Evolutionary conservation across 768 basidiomycete genomes (phyloP).

Genomic region (Grammothele lineata): DNA sequence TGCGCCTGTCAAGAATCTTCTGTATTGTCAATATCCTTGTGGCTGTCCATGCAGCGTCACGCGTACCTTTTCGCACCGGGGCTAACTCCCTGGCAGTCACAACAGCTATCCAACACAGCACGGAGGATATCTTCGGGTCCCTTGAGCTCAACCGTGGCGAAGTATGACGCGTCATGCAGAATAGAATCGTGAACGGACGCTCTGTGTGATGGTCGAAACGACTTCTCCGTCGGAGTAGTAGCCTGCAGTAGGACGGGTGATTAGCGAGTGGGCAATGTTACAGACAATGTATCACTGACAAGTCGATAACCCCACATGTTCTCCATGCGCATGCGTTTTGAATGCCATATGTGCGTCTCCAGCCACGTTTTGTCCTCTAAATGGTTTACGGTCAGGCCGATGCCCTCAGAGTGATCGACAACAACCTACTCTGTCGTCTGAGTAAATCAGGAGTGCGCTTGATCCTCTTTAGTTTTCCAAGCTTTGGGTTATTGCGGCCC

Average conservation of each 20-base stretch:
- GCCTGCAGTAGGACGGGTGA: slow-evolving; percentile 44
- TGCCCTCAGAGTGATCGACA: not conserved
- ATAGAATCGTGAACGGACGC: slow-evolving; percentile 84
- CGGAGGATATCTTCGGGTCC: slow-evolving; percentile 57
- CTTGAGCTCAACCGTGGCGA: slow-evolving; percentile 66
- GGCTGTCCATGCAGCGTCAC: too few relatives aligned
- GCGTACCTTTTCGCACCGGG: slow-evolving; percentile 61
- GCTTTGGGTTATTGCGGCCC: slow-evolving; percentile 51
- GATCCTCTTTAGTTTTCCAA: slow-evolving; percentile 56
- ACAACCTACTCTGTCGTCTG: slow-evolving; percentile 65
- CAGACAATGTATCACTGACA: slow-evolving; percentile 34
- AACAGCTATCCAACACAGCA: slow-evolving; percentile 46
- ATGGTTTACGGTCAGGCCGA: not conserved
- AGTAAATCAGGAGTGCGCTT: slow-evolving; percentile 56
- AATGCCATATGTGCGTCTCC: slow-evolving; percentile 96
- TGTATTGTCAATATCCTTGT: not conserved
- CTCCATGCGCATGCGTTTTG: slow-evolving; percentile 94
- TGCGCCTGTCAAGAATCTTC: slow-evolving; percentile 64
- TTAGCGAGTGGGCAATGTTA: too few relatives aligned
- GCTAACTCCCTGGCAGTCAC: slow-evolving; percentile 59
- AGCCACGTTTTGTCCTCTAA: slow-evolving; percentile 88
- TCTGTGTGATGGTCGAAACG: slow-evolving; percentile 87
- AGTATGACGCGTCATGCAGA: slow-evolving; percentile 88
- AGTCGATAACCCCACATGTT: slow-evolving; percentile 90
- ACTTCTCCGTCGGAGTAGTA: slow-evolving; percentile 83